A percentile compares a stretch with the other conserved stretches of the same genome.
phyloP scores from a whole-genome alignment of 495 filamentous ascomycete species.

The Zalerion maritima region DNA sequence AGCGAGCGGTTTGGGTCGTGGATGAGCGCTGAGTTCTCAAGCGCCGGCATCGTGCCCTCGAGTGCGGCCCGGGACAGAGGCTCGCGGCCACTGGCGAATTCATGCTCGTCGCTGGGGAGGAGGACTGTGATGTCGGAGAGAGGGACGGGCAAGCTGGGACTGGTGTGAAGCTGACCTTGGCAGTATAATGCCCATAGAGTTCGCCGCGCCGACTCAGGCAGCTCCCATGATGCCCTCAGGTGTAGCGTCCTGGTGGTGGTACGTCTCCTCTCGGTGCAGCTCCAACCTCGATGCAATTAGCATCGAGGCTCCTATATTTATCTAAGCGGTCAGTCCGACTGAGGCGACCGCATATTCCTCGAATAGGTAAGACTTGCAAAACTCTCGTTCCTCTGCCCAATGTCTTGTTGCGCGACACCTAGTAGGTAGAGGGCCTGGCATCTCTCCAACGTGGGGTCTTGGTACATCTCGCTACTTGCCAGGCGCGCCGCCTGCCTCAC shows the following conservation, averaged over 20 bases:
- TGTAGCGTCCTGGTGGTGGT: constrained; percentile 21
- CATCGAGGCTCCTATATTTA: constrained; percentile 36
- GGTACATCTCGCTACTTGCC: constrained; percentile 31
- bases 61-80: constrained; percentile 33
- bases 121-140: constrained; percentile 34
- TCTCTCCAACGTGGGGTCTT: constrained; percentile 30
- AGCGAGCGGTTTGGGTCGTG: constrained; percentile 27
- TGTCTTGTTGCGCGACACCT: constrained; percentile 36
- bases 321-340: constrained; percentile 18
- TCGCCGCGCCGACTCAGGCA: constrained; percentile 30
- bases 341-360: neutral
- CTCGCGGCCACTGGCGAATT: constrained; percentile 27
- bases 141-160: constrained; percentile 28
- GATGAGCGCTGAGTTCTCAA: constrained; percentile 25
- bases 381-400: constrained; percentile 30
- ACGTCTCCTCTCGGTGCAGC: constrained; percentile 37
- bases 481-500: constrained; percentile 29
- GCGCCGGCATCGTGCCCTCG: constrained; percentile 30
- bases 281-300: constrained; percentile 34
- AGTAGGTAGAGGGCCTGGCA: constrained; percentile 38
- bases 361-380: constrained; percentile 17
- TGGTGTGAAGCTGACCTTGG: constrained; percentile 36
- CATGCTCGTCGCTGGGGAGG: constrained; percentile 31
- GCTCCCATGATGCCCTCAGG: constrained; percentile 20
- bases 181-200: too few relatives aligned